phyloP scores from a whole-genome alignment of 108 stramenopile genomes.

The Skeletonema grethae region DNA sequence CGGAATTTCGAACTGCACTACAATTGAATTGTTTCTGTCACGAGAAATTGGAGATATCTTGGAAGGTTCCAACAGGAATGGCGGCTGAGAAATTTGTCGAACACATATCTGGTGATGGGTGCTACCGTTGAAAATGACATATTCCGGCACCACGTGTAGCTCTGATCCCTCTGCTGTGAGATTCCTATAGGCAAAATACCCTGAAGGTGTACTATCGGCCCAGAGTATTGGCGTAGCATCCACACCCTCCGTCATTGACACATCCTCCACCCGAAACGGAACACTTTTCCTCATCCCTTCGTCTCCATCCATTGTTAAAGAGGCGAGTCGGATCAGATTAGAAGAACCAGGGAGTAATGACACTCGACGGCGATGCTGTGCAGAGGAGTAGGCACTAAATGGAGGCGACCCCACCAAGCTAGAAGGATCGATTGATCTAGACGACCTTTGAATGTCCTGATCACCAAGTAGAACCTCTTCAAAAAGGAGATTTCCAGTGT shows the following conservation, averaged over 20 bases:
- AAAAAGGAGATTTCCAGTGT: slow-evolving; percentile 80
- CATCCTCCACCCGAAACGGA: slow-evolving; percentile 71
- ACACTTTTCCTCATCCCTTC: slow-evolving; percentile 64
- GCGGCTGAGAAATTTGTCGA: slow-evolving; percentile 25
- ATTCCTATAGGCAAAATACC: slow-evolving; percentile 77
- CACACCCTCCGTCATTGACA: slow-evolving; percentile 72
- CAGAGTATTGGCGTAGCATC: slow-evolving; percentile 73
- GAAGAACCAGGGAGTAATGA: slow-evolving; percentile 69
- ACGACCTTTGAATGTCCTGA: slow-evolving; percentile 13
- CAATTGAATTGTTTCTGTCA: slow-evolving; percentile 47
- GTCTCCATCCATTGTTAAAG: slow-evolving; percentile 79
- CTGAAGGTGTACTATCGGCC: slow-evolving; percentile 62
- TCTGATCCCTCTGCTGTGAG: slow-evolving; percentile 72
- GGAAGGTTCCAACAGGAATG: slow-evolving; percentile 35
- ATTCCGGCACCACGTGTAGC: slow-evolving; percentile 85
- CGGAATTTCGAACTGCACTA: slow-evolving; percentile 47
- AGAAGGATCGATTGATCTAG: slow-evolving; percentile 8
- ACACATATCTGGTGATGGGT: slow-evolving; percentile 44
- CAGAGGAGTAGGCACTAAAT: slow-evolving; percentile 71
- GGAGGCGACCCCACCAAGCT: slow-evolving; percentile 32
- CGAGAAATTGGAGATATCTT: slow-evolving; percentile 44
- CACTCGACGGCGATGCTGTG: slow-evolving; percentile 56
- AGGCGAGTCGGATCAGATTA: slow-evolving; percentile 55
- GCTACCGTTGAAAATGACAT: slow-evolving; percentile 82
- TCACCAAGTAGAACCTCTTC: slow-evolving; percentile 39